A percentile compares a stretch with the other conserved stretches of the same genome.
phyloP scores from a whole-genome alignment of 2,329 filamentous ascomycete genomes.

The Epichloe aotearoae region DNA sequence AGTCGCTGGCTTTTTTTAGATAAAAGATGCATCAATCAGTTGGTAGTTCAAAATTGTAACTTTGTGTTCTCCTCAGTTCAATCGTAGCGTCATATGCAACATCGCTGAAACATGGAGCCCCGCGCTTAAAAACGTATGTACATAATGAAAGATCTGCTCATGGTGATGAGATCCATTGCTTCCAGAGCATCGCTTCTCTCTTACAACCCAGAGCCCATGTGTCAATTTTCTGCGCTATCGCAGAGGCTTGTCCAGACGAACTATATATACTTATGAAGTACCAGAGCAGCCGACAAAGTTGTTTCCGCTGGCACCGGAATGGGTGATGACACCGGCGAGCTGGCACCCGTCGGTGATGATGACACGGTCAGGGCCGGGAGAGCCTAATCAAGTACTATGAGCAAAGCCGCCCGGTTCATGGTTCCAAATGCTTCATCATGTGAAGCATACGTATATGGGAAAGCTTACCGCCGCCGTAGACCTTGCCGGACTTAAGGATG shows the following conservation, averaged over 20 bases:
- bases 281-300: slow-evolving; percentile 50
- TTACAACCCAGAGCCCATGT: too few species aligned
- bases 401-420: background rate
- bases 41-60: too few species aligned
- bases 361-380: slow-evolving; percentile 53
- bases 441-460: background rate
- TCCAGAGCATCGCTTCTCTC: background rate
- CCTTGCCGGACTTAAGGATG: slow-evolving; percentile 16
- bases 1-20: too few species aligned
- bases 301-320: slow-evolving; percentile 55
- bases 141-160: background rate
- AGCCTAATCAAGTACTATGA: slow-evolving; percentile 10
- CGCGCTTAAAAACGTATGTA: background rate
- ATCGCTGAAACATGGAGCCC: too few species aligned
- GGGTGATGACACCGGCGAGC: slow-evolving; percentile 53
- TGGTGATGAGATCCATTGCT: background rate
- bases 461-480: slow-evolving; percentile 24
- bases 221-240: too few species aligned
- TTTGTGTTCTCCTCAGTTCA: too few species aligned
- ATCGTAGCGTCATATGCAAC: too few species aligned
- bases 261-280: slow-evolving; percentile 6
- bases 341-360: slow-evolving; percentile 41
- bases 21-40: too few species aligned
- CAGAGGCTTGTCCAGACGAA: too few species aligned
- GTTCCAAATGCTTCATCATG: background rate